Evolutionary conservation across 2,329 filamentous ascomycete genomes (phyloP), one percentile per base, ranked within the genome.

Genomic region (Penicillium sp.): DNA sequence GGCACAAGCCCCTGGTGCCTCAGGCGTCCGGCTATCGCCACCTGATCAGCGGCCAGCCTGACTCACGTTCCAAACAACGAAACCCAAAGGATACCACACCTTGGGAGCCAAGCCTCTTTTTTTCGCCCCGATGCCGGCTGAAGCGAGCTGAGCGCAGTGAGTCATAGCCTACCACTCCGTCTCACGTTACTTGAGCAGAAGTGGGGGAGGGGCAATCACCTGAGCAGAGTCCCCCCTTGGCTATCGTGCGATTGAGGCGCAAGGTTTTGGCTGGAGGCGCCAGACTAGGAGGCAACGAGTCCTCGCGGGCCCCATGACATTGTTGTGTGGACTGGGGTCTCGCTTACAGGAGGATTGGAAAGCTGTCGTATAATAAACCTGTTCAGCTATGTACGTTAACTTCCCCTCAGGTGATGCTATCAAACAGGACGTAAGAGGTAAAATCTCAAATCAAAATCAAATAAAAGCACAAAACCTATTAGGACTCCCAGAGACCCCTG

Each of bases 151-250:
- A 41, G 35, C 35, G 45, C 45, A 47, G n/a, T 47, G 45, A 47
- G 13, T 47, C 45, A 47, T 7, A 47, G 6, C n/a, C 45, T 3
- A 15, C 23, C 7, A 47, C 7, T 47, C 23, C 8, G 45, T 21
- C 23, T 47, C 45, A 26, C 17, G 23, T 47, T 47, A 21, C 45
- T 13, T 47, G 45, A 17, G 21, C 6, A n/a, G 23, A 47, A 31
- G 56, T 51, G 56, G 47, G 56, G 55, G 26, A 26, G 26, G 35
- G 35, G 35, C 55, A 57, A 57, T 57, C 55, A 57, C 55, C 55
- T 57, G 55, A 57, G 31, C 38, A n/a, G 29, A 26, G 31, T n/a
- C 21, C 45, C n/a, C 45, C 19, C n/a, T 17, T 7, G 3, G 45
- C 45, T 21, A 19, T 47, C 45, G 45, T 47, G 23, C 45, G n/a